Evolutionary conservation across 192 early-diverging fungal species (phyloP).

Genomic region (Phlyctochytrium bullatum): DNA sequence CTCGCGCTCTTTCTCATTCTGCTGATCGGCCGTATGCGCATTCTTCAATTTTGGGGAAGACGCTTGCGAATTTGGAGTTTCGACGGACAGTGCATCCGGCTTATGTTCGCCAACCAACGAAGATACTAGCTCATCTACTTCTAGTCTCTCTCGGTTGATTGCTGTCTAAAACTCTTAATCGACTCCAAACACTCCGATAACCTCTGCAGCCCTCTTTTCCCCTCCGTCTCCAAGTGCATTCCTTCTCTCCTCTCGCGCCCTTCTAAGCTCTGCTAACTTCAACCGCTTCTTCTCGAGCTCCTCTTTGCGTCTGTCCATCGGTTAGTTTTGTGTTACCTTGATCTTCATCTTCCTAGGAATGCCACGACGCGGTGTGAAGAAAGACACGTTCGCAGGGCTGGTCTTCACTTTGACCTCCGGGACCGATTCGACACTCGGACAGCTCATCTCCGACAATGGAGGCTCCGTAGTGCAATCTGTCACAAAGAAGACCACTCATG

Average conservation of each 20-base stretch:
- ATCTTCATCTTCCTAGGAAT: too few species aligned
- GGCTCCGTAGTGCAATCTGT: background rate
- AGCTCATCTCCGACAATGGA: background rate
- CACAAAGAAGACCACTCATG: background rate
- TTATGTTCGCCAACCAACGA: constrained; percentile 74
- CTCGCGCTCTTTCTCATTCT: too few species aligned
- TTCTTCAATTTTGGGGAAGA: background rate
- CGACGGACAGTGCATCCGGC: constrained; percentile 19
- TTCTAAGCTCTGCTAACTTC: constrained; percentile 86
- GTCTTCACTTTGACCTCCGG: background rate
- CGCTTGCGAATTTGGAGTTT: background rate
- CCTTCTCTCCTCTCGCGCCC: constrained; percentile 75
- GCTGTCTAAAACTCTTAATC: constrained; percentile 7
- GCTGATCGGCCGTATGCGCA: too few species aligned
- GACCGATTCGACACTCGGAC: background rate
- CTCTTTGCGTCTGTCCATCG: constrained; percentile 13
- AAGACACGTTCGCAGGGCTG: background rate
- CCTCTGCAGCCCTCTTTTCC: background rate
- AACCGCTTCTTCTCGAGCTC: constrained; percentile 88
- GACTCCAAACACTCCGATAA: background rate
- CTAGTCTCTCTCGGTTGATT: constrained; percentile 52
- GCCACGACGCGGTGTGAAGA: background rate
- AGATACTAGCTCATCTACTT: constrained; percentile 84
- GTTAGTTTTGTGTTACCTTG: too few species aligned
- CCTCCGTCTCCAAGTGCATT: constrained; percentile 34